Evolutionary conservation across 208 protist species (phyloP).

Genomic region (Acanthamoeba sp.): DNA sequence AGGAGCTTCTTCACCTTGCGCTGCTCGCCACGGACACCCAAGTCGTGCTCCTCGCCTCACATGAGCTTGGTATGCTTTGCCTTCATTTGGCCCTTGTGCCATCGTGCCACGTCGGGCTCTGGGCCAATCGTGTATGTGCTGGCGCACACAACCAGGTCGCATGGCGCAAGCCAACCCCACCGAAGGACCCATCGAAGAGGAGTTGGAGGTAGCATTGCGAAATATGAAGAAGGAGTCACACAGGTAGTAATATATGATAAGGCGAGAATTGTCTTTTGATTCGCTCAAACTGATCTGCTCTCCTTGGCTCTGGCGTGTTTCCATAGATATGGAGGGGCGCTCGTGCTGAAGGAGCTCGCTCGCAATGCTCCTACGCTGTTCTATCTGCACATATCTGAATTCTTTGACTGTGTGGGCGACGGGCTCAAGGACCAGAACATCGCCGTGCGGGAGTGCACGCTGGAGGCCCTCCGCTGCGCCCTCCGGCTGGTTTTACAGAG

Average conservation of each 20-base stretch:
- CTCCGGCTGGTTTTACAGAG: neutral
- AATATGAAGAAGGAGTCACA: slow-evolving; percentile 85
- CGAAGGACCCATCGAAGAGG: slow-evolving; percentile 90
- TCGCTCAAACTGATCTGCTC: too few relatives aligned
- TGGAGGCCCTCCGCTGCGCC: slow-evolving; percentile 61
- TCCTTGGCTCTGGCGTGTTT: too few relatives aligned
- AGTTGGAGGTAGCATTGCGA: slow-evolving; percentile 89
- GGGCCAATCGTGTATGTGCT: slow-evolving; percentile 87
- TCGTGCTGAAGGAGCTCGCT: slow-evolving; percentile 90
- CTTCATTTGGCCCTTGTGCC: neutral
- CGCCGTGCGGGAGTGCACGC: slow-evolving; percentile 45
- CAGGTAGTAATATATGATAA: slow-evolving; percentile 66
- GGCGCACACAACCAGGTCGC: slow-evolving; percentile 82
- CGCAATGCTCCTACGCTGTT: slow-evolving; percentile 91
- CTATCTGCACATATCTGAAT: slow-evolving; percentile 87
- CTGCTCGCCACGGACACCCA: slow-evolving; percentile 83
- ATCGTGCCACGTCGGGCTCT: neutral
- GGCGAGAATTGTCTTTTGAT: too few relatives aligned
- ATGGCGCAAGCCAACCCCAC: slow-evolving; percentile 89
- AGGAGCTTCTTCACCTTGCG: slow-evolving; percentile 87
- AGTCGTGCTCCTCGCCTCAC: slow-evolving; percentile 85
- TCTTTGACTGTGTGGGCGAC: slow-evolving; percentile 89
- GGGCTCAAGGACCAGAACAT: slow-evolving; percentile 55
- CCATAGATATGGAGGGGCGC: slow-evolving; percentile 81
- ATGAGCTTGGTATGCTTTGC: slow-evolving; percentile 85